phyloP scores from a whole-genome alignment of 2,329 filamentous ascomycete genomes.

The Aspergillus fischeri region DNA sequence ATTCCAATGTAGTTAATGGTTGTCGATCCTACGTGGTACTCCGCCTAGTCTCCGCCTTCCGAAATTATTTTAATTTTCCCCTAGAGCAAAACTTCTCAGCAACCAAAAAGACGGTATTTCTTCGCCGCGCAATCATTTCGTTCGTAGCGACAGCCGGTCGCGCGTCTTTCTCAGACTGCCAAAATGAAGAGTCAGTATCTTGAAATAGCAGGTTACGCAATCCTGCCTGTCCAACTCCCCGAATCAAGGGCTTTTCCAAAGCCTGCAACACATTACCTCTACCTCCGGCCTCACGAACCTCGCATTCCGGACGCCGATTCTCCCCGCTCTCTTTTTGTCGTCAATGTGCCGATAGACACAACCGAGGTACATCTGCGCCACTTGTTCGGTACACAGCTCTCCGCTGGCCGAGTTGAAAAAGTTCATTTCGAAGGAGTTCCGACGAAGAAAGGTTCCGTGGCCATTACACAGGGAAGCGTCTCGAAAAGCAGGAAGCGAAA shows the following conservation, averaged over 20 bases:
- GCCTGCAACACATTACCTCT: slow-evolving; percentile 73
- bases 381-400: slow-evolving; percentile 70
- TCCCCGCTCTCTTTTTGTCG: slow-evolving; percentile 78
- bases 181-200: slow-evolving; percentile 35
- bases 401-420: slow-evolving; percentile 71
- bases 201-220: slow-evolving; percentile 59
- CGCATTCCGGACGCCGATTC: slow-evolving; percentile 71
- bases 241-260: slow-evolving; percentile 59
- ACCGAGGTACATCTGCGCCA: slow-evolving; percentile 72
- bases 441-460: slow-evolving; percentile 25
- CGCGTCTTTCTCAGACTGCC: not conserved
- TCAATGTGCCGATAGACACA: slow-evolving; percentile 82
- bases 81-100: slow-evolving; percentile 3
- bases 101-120: not conserved
- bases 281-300: slow-evolving; percentile 78
- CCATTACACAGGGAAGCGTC: slow-evolving; percentile 20
- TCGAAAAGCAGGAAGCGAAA: slow-evolving; percentile 52
- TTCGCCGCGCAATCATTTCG: not conserved
- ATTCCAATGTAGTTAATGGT: not conserved
- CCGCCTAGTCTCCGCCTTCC: slow-evolving; percentile 13
- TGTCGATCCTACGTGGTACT: not conserved
- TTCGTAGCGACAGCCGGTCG: not conserved
- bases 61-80: slow-evolving; percentile 14
- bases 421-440: slow-evolving; percentile 64
- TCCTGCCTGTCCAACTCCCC: slow-evolving; percentile 66